These are phyloP conservation scores for Suhomyces pyralidae DNA, from an alignment of 805 yeast species.

Conservation along the genomic window DNA sequence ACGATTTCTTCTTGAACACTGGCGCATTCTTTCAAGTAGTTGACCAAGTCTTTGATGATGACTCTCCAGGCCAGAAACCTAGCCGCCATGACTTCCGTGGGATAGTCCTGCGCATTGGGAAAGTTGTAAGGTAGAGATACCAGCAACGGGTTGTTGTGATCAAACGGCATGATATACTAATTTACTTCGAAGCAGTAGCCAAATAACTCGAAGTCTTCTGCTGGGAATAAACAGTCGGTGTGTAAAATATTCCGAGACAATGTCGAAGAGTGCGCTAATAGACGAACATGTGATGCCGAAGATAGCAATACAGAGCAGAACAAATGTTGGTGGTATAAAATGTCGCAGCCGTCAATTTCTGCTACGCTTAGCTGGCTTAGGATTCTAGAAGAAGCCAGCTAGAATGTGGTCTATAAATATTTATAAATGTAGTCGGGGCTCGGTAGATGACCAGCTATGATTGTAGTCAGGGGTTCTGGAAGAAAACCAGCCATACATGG, in stretches of 20 bases:
- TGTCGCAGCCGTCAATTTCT: neutral
- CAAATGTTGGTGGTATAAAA: neutral
- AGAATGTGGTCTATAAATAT: neutral
- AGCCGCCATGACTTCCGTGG: conserved; percentile 82
- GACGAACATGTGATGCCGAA: neutral
- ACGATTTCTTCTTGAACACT: conserved; percentile 85
- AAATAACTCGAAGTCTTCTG: neutral
- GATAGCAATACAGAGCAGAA: neutral
- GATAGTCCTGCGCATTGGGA: conserved; percentile 41
- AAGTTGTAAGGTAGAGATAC: conserved; percentile 40
- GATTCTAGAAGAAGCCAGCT: neutral
- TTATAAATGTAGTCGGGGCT: neutral
- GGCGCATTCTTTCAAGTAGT: conserved; percentile 74
- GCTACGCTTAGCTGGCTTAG: neutral
- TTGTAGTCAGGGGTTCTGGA: neutral
- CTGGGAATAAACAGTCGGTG: neutral
- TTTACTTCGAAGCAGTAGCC: neutral
- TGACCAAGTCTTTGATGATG: conserved; percentile 68
- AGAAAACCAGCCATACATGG: neutral
- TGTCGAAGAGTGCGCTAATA: neutral
- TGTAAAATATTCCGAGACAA: neutral
- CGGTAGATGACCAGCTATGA: no score
- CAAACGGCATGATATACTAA: neutral
- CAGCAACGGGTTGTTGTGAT: conserved; percentile 34
- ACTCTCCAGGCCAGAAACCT: conserved; percentile 86